These are phyloP conservation scores for Drechslerella coelobrocha DNA, from an alignment of 2,329 filamentous ascomycete genomes.

Conservation along the genomic window DNA sequence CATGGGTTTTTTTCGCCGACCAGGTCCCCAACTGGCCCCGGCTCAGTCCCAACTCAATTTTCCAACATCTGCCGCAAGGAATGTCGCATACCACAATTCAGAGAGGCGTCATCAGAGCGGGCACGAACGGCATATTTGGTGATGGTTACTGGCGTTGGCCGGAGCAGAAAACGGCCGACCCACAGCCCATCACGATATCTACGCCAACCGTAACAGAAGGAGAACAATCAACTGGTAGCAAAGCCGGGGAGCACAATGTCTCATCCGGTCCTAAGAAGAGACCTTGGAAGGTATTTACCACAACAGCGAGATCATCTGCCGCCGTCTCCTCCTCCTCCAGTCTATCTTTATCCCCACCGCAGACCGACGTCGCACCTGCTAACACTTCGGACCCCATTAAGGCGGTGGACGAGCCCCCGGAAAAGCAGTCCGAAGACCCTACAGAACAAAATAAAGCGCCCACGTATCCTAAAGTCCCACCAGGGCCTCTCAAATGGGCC, in stretches of 20 bases:
- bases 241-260: neutral
- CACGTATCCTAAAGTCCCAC: neutral
- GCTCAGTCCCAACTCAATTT: neutral
- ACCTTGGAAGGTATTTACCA: constrained; percentile 49
- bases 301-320: constrained; percentile 31
- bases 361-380: neutral
- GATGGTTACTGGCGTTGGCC: constrained; percentile 34
- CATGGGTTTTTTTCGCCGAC: constrained; percentile 40
- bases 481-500: constrained; percentile 23
- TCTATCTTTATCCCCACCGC: neutral
- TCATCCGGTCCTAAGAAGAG: neutral
- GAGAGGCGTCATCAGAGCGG: constrained; percentile 35
- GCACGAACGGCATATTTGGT: constrained; percentile 28
- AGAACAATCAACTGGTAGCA: neutral
- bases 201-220: neutral
- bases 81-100: constrained; percentile 10
- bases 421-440: neutral
- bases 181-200: too few relatives aligned
- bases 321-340: constrained; percentile 19
- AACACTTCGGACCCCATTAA: constrained; percentile 10
- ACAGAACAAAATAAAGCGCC: neutral
- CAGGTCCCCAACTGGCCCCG: constrained; percentile 25
- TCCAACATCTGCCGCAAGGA: neutral
- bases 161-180: neutral
- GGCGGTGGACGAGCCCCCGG: neutral